Base-by-base conservation (phyloP, 2,329 filamentous ascomycete genomes). In the Aureobasidium vineae region DNA sequence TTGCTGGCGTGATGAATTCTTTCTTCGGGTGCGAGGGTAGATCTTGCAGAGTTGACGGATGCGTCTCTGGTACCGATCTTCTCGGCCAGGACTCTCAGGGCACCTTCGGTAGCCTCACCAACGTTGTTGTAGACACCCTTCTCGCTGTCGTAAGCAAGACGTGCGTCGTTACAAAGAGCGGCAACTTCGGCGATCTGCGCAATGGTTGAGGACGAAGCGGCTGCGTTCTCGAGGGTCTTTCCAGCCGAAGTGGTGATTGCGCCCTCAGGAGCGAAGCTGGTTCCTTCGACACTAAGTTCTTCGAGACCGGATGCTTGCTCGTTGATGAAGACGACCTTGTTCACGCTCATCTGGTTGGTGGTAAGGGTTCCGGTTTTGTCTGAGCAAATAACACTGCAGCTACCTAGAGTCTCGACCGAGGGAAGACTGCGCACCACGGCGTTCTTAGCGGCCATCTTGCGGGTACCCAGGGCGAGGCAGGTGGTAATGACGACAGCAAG, bases 271-370 rank as follows among this genome's bases (percentile, higher is more conserved):
- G 91, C 86, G 75, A 97, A 98, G 54, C 92, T 98, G 1, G 92
- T 97, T 52, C 95, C 95, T 76, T 96, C 89, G 36, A 99, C 90
- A 68, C 95, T 89, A 56, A 97, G 84, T 76, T 97, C 93, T 72
- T 93, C 90, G 28, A 98, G 82, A 67, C 86, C 88, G 64, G 81
- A 85, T 57, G 91, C 93, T 68, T 85, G 79, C 71, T 90, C 87
- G 73, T 86, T 88, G 71, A 99, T 83, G 76, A 93, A 91, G 56
- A 97, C 90, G 66, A 98, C 81, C 79, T 94, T 96, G 82, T 88
- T 95, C 66, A 97, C 95, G 75, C 95, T 98, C 95, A 99, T 99
- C 80, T 98, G 93, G 81, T 99, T 99, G 47, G 95, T 99, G 13
- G 95, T 99, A 76, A 99, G 81, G 57, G 95, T 99, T 72, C 95